These are phyloP conservation scores for Candida rishiriensis DNA, from an alignment of 805 yeast species.

Conservation along the genomic window DNA sequence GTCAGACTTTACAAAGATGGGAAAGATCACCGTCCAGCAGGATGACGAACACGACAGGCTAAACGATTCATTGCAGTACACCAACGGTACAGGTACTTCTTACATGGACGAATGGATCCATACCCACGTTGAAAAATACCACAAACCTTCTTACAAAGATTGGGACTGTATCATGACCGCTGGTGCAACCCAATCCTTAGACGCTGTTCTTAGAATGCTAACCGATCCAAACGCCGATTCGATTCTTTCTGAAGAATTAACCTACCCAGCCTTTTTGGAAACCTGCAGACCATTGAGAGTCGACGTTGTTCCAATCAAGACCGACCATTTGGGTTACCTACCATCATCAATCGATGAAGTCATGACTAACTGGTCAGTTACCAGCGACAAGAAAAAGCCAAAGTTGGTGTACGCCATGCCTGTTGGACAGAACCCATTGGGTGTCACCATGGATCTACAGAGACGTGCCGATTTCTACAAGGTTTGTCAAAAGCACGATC, in stretches of 20 bases:
- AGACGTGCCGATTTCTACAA: conserved; percentile 56
- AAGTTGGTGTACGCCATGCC: conserved; percentile 64
- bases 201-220: conserved; percentile 73
- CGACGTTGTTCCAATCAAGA: conserved; percentile 63
- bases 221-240: conserved; percentile 68
- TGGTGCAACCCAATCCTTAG: conserved; percentile 93
- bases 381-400: conserved; percentile 39
- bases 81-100: conserved; percentile 43
- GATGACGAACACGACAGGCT: conserved; percentile 26
- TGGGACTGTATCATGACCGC: conserved; percentile 71
- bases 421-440: conserved; percentile 86
- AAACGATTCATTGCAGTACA: conserved; percentile 49
- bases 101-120: conserved; percentile 37
- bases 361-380: conserved; percentile 63
- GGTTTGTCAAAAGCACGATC: conserved; percentile 61
- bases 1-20: conserved; percentile 39
- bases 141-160: conserved; percentile 43
- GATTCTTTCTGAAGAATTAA: conserved; percentile 75
- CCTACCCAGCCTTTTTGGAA: conserved; percentile 83
- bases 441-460: conserved; percentile 55
- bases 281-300: conserved; percentile 72
- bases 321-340: conserved; percentile 75
- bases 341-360: conserved; percentile 64
- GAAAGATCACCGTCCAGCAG: conserved; percentile 28
- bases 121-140: conserved; percentile 39